These are phyloP conservation scores for Flagelloscypha sp. DNA, from an alignment of 768 basidiomycete genomes.

Conservation along the genomic window DNA sequence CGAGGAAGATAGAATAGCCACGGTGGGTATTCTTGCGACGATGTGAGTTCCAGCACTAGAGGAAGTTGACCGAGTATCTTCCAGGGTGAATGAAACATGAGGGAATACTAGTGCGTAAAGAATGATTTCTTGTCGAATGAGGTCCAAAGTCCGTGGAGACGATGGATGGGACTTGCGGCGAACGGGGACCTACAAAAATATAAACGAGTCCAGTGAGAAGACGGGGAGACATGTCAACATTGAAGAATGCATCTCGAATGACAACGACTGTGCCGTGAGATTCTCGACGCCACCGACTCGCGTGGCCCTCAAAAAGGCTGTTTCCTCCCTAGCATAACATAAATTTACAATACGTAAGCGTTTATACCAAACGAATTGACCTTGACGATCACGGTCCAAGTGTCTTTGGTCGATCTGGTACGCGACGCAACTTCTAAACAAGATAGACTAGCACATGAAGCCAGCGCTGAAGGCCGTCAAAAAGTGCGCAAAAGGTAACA, in stretches of 20 bases:
- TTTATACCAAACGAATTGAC: slow-evolving; percentile 25
- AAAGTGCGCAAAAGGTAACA: not conserved
- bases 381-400: slow-evolving; percentile 75
- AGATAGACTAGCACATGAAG: slow-evolving; percentile 72
- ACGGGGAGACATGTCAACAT: slow-evolving; percentile 43
- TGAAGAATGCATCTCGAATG: slow-evolving; percentile 85
- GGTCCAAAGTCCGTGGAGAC: slow-evolving; percentile 49
- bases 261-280: slow-evolving; percentile 72
- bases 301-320: slow-evolving; percentile 60
- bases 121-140: slow-evolving; percentile 67
- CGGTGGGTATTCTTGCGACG: too few relatives aligned
- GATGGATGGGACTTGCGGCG: slow-evolving; percentile 66
- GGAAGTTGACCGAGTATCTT: slow-evolving; percentile 36
- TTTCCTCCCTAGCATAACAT: slow-evolving; percentile 45
- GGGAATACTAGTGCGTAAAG: slow-evolving; percentile 67
- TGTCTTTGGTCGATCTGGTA: slow-evolving; percentile 51
- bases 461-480: slow-evolving; percentile 49
- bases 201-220: slow-evolving; percentile 2
- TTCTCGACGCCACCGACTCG: slow-evolving; percentile 69
- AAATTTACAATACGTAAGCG: not conserved
- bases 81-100: slow-evolving; percentile 58
- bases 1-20: too few relatives aligned
- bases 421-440: slow-evolving; percentile 79
- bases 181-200: slow-evolving; percentile 58
- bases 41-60: slow-evolving; percentile 40